These are phyloP conservation scores for Wickerhamiella parazyma DNA, from an alignment of 805 yeast genomes.

Conservation along the genomic window DNA sequence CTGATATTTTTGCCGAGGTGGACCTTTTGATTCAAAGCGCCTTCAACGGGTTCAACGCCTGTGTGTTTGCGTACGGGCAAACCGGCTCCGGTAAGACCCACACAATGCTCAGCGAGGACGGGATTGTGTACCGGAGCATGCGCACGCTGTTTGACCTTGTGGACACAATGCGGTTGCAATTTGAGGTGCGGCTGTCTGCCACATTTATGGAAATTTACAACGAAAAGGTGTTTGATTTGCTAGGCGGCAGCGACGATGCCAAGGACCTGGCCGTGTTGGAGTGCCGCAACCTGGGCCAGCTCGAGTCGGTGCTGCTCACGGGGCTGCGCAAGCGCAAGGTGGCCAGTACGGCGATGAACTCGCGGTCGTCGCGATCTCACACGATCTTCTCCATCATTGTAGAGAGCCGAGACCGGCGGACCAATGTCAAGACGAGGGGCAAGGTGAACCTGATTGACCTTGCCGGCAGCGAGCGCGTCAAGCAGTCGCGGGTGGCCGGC, in stretches of 20 bases:
- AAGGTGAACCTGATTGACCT: constrained; percentile 70
- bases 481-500: constrained; percentile 64
- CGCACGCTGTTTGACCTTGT: constrained; percentile 52
- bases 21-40: constrained; percentile 77
- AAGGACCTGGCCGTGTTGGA: neutral
- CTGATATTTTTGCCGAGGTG: constrained; percentile 64
- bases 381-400: constrained; percentile 59
- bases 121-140: constrained; percentile 71
- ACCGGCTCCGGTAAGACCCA: constrained; percentile 91
- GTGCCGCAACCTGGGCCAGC: neutral
- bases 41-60: constrained; percentile 78
- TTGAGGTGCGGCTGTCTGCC: constrained; percentile 43
- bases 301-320: constrained; percentile 30
- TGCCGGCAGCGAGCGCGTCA: constrained; percentile 86
- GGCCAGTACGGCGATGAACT: constrained; percentile 70
- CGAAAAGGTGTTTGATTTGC: constrained; percentile 61
- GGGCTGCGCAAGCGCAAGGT: constrained; percentile 58
- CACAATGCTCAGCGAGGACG: constrained; percentile 71
- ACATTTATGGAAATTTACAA: constrained; percentile 85
- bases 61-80: constrained; percentile 94
- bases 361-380: constrained; percentile 84
- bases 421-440: constrained; percentile 39
- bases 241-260: constrained; percentile 20
- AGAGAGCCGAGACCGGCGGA: constrained; percentile 35
- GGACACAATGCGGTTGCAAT: constrained; percentile 20